phyloP scores from a whole-genome alignment of 257 asterid genomes.

The Solanum sitiens region DNA sequence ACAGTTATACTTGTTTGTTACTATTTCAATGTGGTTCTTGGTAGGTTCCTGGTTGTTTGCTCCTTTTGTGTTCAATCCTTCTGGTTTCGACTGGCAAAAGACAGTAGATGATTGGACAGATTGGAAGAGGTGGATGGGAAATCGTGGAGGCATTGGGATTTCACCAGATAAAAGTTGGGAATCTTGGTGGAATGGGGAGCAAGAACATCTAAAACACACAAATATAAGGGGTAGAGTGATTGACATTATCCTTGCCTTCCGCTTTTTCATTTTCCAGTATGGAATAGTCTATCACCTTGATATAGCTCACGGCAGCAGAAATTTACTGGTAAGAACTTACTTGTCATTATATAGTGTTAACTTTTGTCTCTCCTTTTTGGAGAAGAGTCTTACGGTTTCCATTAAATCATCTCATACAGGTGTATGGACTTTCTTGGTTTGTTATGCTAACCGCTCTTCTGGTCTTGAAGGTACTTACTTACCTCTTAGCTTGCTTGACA shows the following conservation, averaged over 20 bases:
- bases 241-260: conserved; percentile 69
- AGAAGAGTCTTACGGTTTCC: conserved; percentile 5
- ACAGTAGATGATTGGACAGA: conserved; percentile 98
- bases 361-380: background rate
- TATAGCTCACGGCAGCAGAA: conserved; percentile 63
- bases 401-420: conserved; percentile 31
- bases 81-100: conserved; percentile 98
- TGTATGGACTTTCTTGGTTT: conserved; percentile 95
- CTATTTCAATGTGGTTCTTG: conserved; percentile 93
- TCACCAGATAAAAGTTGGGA: conserved; percentile 94
- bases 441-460: conserved; percentile 70
- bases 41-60: conserved; percentile 95
- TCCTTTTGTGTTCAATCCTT: conserved; percentile 93
- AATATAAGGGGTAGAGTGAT: conserved; percentile 61
- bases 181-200: conserved; percentile 97
- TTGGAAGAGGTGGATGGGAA: conserved; percentile 99
- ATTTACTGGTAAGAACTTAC: conserved; percentile 39
- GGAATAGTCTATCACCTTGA: conserved; percentile 92
- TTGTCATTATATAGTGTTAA: background rate
- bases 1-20: conserved; percentile 56
- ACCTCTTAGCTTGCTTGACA: background rate
- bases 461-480: conserved; percentile 72
- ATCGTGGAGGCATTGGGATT: conserved; percentile 94
- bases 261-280: conserved; percentile 84
- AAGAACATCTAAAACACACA: conserved; percentile 76